Evolutionary conservation across 345 rosid species (phyloP), one percentile per base, ranked within the genome.

Genomic region (Mercurialis annua): DNA sequence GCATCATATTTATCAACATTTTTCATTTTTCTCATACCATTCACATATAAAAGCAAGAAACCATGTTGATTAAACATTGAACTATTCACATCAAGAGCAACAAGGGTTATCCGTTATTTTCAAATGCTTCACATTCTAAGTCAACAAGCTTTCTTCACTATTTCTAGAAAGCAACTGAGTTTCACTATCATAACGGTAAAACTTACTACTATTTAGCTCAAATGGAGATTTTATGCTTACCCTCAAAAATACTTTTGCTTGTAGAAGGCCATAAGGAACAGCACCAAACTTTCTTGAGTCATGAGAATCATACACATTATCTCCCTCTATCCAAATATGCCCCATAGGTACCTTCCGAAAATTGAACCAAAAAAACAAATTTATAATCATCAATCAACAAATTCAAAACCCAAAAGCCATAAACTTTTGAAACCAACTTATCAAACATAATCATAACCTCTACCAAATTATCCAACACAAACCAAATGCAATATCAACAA

Each of bases 261-360:
- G 77, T 59, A 89, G 67, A 81, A 89, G 98, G 21, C 85, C 89
- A 53, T 79, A 87, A 44, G 98, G 89, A 72, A 92, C 70, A 5
- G 96, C 80, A 44, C 98, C 98, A 71, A 83, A 92, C 14, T 33
- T 23, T 73, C 98, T 85, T 4, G 96, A 92, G 81, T 89, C 98
- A 38, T 56, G 68, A 0, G 96, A 82, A 57, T 76, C 69, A 54
- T 82, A 75, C 56, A 59, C 74, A 77, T 86, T 73, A 78, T 89
- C 98, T 54, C 98, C 98, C 68, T 84, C 80, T 6, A 87, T 71
- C 84, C 92, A 88, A 36, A 89, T 66, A 70, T 84, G 90, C 56
- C 96, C 96, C 77, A 65, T 73, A 2, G 96, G 96, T 69, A 89
- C 90, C 98, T 90, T n/a, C n/a, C n/a, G n/a, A 56, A 63, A 74